phyloP scores from a whole-genome alignment of 2,329 filamentous ascomycete genomes.

The Colletotrichum echinochloae region DNA sequence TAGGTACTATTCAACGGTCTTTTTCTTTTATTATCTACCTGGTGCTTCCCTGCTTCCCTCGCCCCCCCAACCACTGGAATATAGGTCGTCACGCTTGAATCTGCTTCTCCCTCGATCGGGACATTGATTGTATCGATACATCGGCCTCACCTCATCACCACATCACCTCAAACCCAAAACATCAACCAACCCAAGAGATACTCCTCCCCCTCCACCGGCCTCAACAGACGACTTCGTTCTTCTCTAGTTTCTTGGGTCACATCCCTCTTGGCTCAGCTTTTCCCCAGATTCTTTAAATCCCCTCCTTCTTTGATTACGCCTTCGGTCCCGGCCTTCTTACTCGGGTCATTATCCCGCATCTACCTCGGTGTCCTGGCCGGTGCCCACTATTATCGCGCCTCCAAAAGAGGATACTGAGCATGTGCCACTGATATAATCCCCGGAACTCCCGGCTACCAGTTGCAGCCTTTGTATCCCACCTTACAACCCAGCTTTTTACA shows the following conservation, averaged over 20 bases:
- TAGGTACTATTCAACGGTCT: constrained; percentile 19
- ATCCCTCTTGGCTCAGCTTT: constrained; percentile 5
- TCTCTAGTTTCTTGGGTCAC: constrained; percentile 6
- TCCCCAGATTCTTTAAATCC: constrained; percentile 10
- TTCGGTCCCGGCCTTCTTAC: constrained; percentile 22
- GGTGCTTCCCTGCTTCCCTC: constrained; percentile 27
- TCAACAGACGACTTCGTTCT: not conserved
- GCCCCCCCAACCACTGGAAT: no score
- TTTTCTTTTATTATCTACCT: constrained; percentile 25
- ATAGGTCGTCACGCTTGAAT: constrained; percentile 18
- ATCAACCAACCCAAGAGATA: constrained; percentile 4
- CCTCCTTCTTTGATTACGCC: not conserved
- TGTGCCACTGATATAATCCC: constrained; percentile 35
- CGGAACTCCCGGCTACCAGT: constrained; percentile 36
- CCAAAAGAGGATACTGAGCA: constrained; percentile 37
- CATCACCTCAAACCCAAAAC: constrained; percentile 15
- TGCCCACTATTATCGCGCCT: constrained; percentile 37
- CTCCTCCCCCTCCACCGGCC: not conserved
- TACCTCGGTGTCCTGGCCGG: constrained; percentile 32
- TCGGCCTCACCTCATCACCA: constrained; percentile 1
- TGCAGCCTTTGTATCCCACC: constrained; percentile 28
- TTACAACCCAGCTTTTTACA: constrained; percentile 1
- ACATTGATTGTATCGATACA: constrained; percentile 15
- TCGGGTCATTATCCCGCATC: constrained; percentile 26
- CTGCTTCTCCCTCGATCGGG: constrained; percentile 1